Evolutionary conservation across 495 filamentous ascomycete species (phyloP), one percentile per base, ranked within the genome.

Genomic region (Tetracladium setigerum): DNA sequence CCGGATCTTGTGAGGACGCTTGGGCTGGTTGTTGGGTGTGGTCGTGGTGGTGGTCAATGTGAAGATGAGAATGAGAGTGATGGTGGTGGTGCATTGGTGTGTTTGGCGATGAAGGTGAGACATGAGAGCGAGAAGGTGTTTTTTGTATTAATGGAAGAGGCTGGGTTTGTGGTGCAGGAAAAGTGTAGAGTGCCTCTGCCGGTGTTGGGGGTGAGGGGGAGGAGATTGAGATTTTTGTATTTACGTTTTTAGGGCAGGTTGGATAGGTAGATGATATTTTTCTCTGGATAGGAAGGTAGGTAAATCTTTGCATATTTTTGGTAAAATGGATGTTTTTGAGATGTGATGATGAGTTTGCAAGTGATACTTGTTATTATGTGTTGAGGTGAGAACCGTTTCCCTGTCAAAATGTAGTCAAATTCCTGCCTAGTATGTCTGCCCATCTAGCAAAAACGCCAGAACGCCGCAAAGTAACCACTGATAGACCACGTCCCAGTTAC

Each of bases 41-140:
- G 79, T 72, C 10, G 59, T 56, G 19, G 41, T 58, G 44, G 9
- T 81, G 33, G 67, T 95, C 3, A 62, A 92, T 6, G 69, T 97
- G 10, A 81, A 87, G 2, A 79, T 88, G 57, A 97, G 97, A 65
- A 73, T 79, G 31, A 77, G 92, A 30, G 22, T 27, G 22, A 27
- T 40, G 38, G 79, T 72, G 12, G 58, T 55, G 24, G 67, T 56
- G 41, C 57, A 41, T 12, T 81, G 33, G 67, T 95, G 3, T 62
- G 92, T 6, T 69, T 97, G 10, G 81, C 88, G 3, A 80, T 88
- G 57, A 98, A 98, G 65, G 74, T 79, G 31, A 77, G 92, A 30
- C 91, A 98, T 65, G 78, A 83, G 13, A 87, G 83, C 46, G 92
- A 98, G 64, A 67, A 69, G 12, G 66, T 80, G 2, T 86, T 95